phyloP scores from a whole-genome alignment of 176 grass and related monocot species.

The Calamus simplicifolius region DNA sequence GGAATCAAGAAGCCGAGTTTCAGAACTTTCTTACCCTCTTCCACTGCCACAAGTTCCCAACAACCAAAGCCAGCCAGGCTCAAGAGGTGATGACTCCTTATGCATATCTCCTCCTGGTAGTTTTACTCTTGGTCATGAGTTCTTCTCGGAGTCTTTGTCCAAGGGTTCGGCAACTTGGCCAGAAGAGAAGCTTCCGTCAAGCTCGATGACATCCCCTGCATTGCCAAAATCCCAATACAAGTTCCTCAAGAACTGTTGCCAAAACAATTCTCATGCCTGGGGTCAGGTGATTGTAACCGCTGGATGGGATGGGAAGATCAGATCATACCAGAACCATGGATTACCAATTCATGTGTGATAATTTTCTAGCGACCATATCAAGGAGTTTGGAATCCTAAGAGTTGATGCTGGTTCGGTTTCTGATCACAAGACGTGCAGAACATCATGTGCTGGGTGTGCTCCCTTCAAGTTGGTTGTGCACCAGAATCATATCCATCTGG shows the following conservation, averaged over 20 bases:
- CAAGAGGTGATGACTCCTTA: slow-evolving; percentile 16
- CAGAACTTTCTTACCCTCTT: slow-evolving; percentile 31
- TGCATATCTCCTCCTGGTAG: slow-evolving; percentile 35
- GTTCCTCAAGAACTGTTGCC: slow-evolving; percentile 83
- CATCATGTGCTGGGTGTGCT: slow-evolving; percentile 48
- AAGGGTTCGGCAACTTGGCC: slow-evolving; percentile 76
- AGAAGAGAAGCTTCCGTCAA: slow-evolving; percentile 64
- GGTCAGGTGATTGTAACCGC: slow-evolving; percentile 88
- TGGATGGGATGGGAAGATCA: slow-evolving; percentile 79
- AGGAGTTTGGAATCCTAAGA: slow-evolving; percentile 17
- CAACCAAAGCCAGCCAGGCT: slow-evolving; percentile 14
- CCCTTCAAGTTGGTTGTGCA: slow-evolving; percentile 30
- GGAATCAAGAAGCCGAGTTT: slow-evolving; percentile 20
- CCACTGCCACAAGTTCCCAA: slow-evolving; percentile 21
- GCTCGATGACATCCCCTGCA: slow-evolving; percentile 24
- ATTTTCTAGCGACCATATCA: too few species aligned
- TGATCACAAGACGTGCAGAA: slow-evolving; percentile 18
- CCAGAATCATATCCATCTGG: slow-evolving; percentile 26
- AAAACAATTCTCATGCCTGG: slow-evolving; percentile 62
- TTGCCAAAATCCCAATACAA: slow-evolving; percentile 67
- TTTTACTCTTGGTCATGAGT: slow-evolving; percentile 34
- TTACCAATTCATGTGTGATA: slow-evolving; percentile 61
- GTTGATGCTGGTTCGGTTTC: slow-evolving; percentile 12
- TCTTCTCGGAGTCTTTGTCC: slow-evolving; percentile 36
- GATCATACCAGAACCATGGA: slow-evolving; percentile 86